These are phyloP conservation scores for Zangia roseola DNA, from an alignment of 768 basidiomycete species.

Conservation along the genomic window DNA sequence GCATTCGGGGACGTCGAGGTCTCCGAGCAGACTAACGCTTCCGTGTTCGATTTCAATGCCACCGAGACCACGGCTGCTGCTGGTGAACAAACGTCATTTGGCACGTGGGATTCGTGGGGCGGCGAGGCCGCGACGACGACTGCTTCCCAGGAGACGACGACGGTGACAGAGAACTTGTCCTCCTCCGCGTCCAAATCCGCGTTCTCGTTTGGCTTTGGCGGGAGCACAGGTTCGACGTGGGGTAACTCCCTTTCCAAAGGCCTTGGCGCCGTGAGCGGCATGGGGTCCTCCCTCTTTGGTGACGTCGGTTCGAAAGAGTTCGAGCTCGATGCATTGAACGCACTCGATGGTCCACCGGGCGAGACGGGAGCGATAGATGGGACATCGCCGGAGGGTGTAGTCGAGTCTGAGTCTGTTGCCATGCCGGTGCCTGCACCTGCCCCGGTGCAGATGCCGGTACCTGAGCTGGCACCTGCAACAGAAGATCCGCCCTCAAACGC, in stretches of 20 bases:
- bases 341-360: no score
- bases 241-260: neutral
- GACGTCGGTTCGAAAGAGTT: neutral
- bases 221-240: neutral
- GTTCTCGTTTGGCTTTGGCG: neutral
- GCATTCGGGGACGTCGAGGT: conserved; percentile 2
- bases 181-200: neutral
- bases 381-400: neutral
- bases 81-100: neutral
- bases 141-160: neutral
- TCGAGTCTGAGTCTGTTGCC: neutral
- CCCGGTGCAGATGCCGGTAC: neutral
- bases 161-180: neutral
- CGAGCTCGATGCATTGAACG: neutral
- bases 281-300: neutral
- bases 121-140: neutral
- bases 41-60: no score
- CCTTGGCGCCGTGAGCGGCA: neutral
- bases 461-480: neutral
- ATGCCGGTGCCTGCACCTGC: no score
- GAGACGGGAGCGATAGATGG: neutral
- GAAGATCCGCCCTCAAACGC: neutral
- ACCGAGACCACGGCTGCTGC: neutral
- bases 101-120: neutral
- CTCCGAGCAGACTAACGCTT: neutral